These are phyloP conservation scores for Catunica adiposa DNA, from an alignment of 2,329 filamentous ascomycete genomes.

Conservation along the genomic window DNA sequence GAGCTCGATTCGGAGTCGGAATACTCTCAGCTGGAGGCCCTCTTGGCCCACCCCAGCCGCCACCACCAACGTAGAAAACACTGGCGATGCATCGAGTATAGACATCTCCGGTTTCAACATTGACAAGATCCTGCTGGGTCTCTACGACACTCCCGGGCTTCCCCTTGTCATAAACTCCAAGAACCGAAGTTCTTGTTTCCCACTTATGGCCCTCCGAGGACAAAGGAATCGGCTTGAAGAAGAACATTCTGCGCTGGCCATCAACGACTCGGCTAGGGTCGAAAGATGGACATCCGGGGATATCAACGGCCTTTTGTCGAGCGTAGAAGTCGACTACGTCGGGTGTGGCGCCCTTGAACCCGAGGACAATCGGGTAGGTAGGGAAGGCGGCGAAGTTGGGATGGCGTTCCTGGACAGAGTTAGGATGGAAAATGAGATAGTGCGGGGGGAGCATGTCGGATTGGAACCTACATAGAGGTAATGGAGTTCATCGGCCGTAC, in stretches of 20 bases:
- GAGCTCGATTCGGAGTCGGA: conserved; percentile 55
- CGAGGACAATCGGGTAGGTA: conserved; percentile 69
- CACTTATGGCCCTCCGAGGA: conserved; percentile 56
- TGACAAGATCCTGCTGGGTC: conserved; percentile 60
- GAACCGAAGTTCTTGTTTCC: conserved; percentile 58
- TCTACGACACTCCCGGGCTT: conserved; percentile 69
- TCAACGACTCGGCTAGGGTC: conserved; percentile 62
- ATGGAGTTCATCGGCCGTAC: conserved; percentile 72
- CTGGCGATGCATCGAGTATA: conserved; percentile 46
- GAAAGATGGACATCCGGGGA: conserved; percentile 61
- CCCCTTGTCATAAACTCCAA: conserved; percentile 84
- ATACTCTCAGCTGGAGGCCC: conserved; percentile 66
- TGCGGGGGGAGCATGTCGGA: neutral
- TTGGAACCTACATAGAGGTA: conserved; percentile 62
- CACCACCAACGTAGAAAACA: conserved; percentile 66
- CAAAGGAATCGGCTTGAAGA: conserved; percentile 59
- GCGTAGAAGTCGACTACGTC: conserved; percentile 80
- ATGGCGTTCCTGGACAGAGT: conserved; percentile 53
- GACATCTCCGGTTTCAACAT: conserved; percentile 39
- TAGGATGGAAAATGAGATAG: neutral
- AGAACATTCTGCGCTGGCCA: conserved; percentile 64
- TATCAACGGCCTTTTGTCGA: conserved; percentile 45
- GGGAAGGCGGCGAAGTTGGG: conserved; percentile 78
- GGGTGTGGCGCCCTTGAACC: conserved; percentile 61
- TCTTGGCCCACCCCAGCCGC: conserved; percentile 76